Conservation (phyloP, 257 asterid species). For the Salvia miltiorrhiza region DNA sequence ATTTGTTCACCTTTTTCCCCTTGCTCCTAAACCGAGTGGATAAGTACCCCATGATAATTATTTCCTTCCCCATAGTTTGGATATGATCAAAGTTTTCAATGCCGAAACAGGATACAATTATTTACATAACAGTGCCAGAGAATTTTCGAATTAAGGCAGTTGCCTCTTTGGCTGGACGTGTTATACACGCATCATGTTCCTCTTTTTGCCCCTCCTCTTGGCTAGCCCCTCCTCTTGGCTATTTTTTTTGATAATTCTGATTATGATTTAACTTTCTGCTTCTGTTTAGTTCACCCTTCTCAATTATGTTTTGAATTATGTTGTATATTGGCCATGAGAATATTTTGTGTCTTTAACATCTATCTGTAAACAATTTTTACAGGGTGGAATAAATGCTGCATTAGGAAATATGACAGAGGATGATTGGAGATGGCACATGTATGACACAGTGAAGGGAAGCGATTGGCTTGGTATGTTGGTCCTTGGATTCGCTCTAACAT, state of each 20-base stretch:
- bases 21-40: neutral
- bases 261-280: neutral
- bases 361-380: slow-evolving; percentile 3
- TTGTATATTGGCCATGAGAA: neutral
- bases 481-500: neutral
- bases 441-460: slow-evolving; percentile 96
- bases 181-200: neutral
- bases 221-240: neutral
- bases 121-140: neutral
- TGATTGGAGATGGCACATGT: slow-evolving; percentile 99
- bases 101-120: neutral
- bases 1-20: neutral
- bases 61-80: neutral
- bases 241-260: neutral
- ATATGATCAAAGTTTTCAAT: neutral
- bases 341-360: too few species aligned
- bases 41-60: neutral
- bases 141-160: too few species aligned
- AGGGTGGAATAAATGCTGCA: slow-evolving; percentile 99
- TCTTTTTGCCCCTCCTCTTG: too few species aligned
- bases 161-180: too few species aligned
- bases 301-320: neutral
- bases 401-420: slow-evolving; percentile 95
- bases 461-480: slow-evolving; percentile 84
- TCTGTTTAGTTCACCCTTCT: neutral